These are phyloP conservation scores for Verticillium longisporum DNA, from an alignment of 2,329 filamentous ascomycete genomes.

Conservation along the genomic window DNA sequence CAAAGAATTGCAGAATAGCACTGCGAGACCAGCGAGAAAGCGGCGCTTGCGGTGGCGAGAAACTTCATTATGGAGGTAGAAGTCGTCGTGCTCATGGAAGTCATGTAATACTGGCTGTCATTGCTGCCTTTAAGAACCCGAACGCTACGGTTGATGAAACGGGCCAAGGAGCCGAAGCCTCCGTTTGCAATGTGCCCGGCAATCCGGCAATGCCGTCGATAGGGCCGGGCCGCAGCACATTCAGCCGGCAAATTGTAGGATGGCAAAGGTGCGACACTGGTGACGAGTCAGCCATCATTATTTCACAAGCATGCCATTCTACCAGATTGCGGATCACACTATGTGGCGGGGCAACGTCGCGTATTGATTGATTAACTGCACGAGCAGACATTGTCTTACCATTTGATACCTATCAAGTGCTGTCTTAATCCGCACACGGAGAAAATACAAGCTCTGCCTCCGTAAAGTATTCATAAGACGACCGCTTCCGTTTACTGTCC, in stretches of 20 bases:
- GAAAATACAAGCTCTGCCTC: no score
- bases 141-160: not conserved
- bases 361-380: no score
- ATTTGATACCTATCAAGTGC: no score
- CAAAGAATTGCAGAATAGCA: conserved; percentile 36
- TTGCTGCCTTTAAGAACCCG: not conserved
- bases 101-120: not conserved
- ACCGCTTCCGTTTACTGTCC: no score
- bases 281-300: not conserved
- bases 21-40: not conserved
- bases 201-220: not conserved
- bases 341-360: no score
- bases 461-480: no score
- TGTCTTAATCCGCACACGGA: no score
- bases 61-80: not conserved
- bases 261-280: not conserved
- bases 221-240: not conserved
- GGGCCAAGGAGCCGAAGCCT: not conserved
- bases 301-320: not conserved
- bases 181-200: not conserved
- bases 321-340: not conserved
- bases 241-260: not conserved
- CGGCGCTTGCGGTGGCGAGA: not conserved
- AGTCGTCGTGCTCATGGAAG: not conserved
- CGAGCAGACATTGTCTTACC: no score